Conservation (phyloP, 345 rosid genomes). For the Gynandropsis gynandra region DNA sequence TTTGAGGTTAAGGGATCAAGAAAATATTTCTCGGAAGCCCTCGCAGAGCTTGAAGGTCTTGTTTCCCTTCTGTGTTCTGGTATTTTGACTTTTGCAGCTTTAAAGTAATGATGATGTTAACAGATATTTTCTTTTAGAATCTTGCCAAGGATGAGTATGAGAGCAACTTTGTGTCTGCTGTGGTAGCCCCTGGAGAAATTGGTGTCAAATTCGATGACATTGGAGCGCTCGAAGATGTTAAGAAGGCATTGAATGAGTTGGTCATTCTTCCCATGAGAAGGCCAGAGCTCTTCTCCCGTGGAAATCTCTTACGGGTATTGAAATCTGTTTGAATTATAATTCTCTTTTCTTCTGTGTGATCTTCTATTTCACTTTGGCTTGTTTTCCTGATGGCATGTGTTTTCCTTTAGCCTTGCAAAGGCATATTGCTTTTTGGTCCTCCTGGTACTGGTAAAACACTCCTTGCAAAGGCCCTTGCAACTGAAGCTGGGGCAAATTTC, state of each 20-base stretch:
- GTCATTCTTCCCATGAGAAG: conserved; percentile 99
- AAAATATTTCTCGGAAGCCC: conserved; percentile 53
- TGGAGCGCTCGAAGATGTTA: conserved; percentile 97
- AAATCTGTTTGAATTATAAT: conserved; percentile 1
- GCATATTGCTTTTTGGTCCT: conserved; percentile 96
- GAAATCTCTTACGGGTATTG: conserved; percentile 84
- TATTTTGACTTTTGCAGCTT: conserved; percentile 10
- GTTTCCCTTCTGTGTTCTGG: conserved; percentile 14
- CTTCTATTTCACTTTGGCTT: conserved; percentile 8
- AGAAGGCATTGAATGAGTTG: conserved; percentile 82
- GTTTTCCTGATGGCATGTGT: conserved; percentile 1
- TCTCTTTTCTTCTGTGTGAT: conserved; percentile 3
- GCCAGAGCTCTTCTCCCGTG: conserved; percentile 85
- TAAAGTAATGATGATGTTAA: conserved; percentile 18
- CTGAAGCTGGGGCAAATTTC: conserved; percentile 96
- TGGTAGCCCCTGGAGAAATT: conserved; percentile 89
- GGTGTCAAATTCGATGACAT: conserved; percentile 89
- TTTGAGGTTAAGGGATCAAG: conserved; percentile 75
- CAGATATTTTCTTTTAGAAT: conserved; percentile 39
- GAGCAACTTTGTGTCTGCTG: conserved; percentile 78
- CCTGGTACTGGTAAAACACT: conserved; percentile 99
- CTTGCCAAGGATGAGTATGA: conserved; percentile 91
- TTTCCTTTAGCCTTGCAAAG: conserved; percentile 86
- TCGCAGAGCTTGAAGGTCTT: conserved; percentile 73
- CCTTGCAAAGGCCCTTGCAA: conserved; percentile 94